Conservation (phyloP, 2,329 filamentous ascomycete genomes). For the Phaeosphaeria sp. region DNA sequence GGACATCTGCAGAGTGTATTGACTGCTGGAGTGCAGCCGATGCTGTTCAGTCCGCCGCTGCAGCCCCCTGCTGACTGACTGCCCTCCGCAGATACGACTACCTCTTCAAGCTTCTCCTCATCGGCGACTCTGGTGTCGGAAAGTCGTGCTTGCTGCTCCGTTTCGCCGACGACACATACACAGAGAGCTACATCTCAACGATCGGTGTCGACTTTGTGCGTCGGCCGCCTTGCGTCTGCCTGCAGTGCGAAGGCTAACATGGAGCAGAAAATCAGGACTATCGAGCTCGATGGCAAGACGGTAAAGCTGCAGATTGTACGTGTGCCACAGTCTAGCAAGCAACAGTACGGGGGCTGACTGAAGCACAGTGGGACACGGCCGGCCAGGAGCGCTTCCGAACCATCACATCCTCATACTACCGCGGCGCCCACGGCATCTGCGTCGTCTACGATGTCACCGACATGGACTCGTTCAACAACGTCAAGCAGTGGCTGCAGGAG, state of each 20-base stretch:
- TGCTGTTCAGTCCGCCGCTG: conserved; percentile 9
- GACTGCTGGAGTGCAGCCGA: conserved; percentile 3
- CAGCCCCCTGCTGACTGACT: conserved; percentile 27
- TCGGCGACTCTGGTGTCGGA: conserved; percentile 99
- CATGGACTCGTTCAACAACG: conserved; percentile 99
- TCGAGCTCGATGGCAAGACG: conserved; percentile 99
- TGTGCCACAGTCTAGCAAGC: not conserved
- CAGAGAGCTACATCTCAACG: conserved; percentile 99
- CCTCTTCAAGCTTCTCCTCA: conserved; percentile 99
- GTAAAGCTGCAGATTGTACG: conserved; percentile 94
- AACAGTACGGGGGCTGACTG: conserved; percentile 20
- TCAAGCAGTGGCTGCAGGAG: conserved; percentile 99
- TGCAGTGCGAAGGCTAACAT: conserved; percentile 32
- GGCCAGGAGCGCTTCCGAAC: conserved; percentile 99
- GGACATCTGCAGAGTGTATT: conserved; percentile 31
- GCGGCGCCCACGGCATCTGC: conserved; percentile 98
- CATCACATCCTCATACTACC: conserved; percentile 99
- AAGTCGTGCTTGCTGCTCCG: conserved; percentile 98
- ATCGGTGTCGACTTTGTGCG: conserved; percentile 91
- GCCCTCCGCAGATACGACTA: conserved; percentile 88
- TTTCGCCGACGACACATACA: conserved; percentile 92
- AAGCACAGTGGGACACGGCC: conserved; percentile 90
- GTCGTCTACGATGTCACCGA: conserved; percentile 99
- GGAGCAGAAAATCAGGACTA: conserved; percentile 95
- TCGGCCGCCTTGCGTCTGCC: conserved; percentile 42